phyloP scores from a whole-genome alignment of 129 eudicot genomes.

The Pittosporum tobira region DNA sequence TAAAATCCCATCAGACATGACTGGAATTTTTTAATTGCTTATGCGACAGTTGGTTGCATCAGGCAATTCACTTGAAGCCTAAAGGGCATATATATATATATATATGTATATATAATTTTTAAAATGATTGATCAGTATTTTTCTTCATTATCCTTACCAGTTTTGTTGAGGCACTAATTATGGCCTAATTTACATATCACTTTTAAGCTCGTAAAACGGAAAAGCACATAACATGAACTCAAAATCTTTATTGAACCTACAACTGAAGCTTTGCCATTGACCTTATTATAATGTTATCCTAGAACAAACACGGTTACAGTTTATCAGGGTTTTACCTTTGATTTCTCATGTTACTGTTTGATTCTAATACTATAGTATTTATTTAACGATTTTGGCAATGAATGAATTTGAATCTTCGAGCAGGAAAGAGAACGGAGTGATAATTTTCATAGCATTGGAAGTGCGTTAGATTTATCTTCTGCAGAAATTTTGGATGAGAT shows the following conservation, averaged over 20 bases:
- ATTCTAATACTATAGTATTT: not conserved
- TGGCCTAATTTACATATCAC: not conserved
- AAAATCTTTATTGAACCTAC: not conserved
- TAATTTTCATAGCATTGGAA: constrained; percentile 27
- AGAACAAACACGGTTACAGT: not conserved
- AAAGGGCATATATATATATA: no score
- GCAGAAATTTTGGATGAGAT: constrained; percentile 76
- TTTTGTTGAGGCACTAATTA: not conserved
- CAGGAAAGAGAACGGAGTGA: constrained; percentile 37
- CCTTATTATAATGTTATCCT: not conserved
- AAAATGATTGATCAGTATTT: no score
- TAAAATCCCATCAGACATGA: no score
- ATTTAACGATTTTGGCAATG: no score
- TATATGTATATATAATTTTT: no score
- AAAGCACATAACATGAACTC: not conserved
- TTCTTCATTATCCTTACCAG: no score
- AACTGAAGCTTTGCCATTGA: not conserved
- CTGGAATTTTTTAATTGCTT: no score
- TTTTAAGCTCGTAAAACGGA: not conserved
- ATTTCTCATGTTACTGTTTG: not conserved
- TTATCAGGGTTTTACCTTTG: not conserved
- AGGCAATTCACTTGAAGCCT: no score
- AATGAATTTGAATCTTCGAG: constrained; percentile 10
- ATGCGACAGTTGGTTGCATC: no score
- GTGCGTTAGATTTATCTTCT: constrained; percentile 34